Conservation (phyloP, 2,329 filamentous ascomycete genomes). For the Podosphaera fusca region DNA sequence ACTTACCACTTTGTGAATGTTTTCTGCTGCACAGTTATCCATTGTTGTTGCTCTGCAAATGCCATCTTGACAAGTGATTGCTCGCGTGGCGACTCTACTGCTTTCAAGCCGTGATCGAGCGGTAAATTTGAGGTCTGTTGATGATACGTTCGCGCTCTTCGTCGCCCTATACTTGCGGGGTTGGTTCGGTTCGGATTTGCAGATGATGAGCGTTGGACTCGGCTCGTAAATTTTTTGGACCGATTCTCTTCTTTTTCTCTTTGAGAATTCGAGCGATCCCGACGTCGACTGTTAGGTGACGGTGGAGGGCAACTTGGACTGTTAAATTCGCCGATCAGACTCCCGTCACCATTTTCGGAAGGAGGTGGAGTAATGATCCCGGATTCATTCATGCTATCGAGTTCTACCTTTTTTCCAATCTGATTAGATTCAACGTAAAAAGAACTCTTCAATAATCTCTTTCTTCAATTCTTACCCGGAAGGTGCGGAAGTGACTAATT, state of each 20-base stretch:
- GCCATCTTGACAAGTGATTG: constrained; percentile 29
- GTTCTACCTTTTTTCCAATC: background rate
- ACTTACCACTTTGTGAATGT: constrained; percentile 90
- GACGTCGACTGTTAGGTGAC: constrained; percentile 9
- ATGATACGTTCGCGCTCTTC: constrained; percentile 6
- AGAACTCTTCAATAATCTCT: background rate
- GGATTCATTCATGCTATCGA: background rate
- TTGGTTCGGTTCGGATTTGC: constrained; percentile 3
- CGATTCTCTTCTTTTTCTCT: constrained; percentile 12
- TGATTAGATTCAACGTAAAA: background rate
- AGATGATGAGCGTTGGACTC: constrained; percentile 10
- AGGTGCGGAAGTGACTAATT: background rate
- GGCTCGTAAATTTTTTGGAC: constrained; percentile 11
- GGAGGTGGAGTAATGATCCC: constrained; percentile 2
- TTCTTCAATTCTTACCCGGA: background rate
- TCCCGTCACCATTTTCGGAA: constrained; percentile 2
- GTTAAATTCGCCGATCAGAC: background rate
- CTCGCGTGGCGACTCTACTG: constrained; percentile 15
- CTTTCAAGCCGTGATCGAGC: constrained; percentile 12
- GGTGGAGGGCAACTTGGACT: constrained; percentile 5
- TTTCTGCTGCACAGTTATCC: constrained; percentile 80
- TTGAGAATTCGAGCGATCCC: constrained; percentile 9
- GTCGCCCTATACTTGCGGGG: constrained; percentile 5
- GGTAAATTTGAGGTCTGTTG: constrained; percentile 8
- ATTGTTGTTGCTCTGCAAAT: constrained; percentile 39